Base-by-base conservation (phyloP, 345 rosid genomes). In the Populus nigra region DNA sequence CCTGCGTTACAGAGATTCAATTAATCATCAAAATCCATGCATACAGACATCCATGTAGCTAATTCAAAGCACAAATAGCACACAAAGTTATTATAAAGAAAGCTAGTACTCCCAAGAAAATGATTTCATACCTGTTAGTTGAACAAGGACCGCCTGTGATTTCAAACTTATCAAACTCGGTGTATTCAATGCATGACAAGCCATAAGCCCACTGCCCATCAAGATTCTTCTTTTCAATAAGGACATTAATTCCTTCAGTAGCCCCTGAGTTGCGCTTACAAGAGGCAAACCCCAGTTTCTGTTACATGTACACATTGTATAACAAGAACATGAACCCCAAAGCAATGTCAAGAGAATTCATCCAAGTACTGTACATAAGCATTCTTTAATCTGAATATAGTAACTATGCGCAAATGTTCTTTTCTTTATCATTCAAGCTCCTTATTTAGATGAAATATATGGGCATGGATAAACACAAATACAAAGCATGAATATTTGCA, bases 201-300 rank as follows among this genome's bases (percentile, higher is more conserved):
- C 99, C 98, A 87, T 92, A 95, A 62, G 94, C 93, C 97, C 98
- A 93, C 78, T 90, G 84, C 65, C 97, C 96, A 84, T 95, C 90
- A 39, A 86, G 78, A 81, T 88, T 88, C 79, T 87, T 94, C 90
- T 88, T 93, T 86, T 95, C 99, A 71, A 93, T 67, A 72, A 93
- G 89, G 78, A 92, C 98, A 88, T 92, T 86, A 67, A 93, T 85
- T 79, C 98, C 97, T 87, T 93, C 97, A 1, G 97, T 92, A 78
- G 97, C 97, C 33, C 96, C 98, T 3, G 87, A 62, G 73, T 79
- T 93, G 73, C 96, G 81, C 88, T 91, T 86, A 83, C 99, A 95
- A 69, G 98, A 93, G 49, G 97, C 96, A 84, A 93, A 91, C 43
- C 98, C 98, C 66, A 95, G 88, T 87, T 95, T 93, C 98, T 95